Percentiles rank a stretch among this genome's conserved stretches.
phyloP scores from a whole-genome alignment of 495 filamentous ascomycete genomes.

The Penicillium bialowiezense region DNA sequence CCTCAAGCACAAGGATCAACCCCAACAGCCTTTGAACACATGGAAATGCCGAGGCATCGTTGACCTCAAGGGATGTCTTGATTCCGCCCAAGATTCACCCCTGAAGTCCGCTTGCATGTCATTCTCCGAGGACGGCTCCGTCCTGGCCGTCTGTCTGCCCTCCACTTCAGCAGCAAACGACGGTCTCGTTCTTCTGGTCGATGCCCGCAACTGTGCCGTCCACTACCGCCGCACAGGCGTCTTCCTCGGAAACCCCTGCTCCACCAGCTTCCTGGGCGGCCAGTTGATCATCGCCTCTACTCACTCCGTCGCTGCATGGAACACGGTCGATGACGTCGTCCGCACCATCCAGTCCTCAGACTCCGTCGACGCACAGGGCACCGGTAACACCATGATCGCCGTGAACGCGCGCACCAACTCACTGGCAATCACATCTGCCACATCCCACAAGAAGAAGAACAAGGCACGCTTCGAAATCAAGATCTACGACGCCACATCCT shows the following conservation, averaged over 20 bases:
- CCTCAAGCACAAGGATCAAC: slow-evolving; percentile 50
- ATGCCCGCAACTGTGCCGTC: slow-evolving; percentile 32
- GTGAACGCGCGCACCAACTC: slow-evolving; percentile 36
- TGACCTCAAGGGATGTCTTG: slow-evolving; percentile 42
- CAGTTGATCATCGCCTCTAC: slow-evolving; percentile 37
- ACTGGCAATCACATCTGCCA: slow-evolving; percentile 30
- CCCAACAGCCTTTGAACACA: slow-evolving; percentile 53
- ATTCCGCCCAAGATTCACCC: slow-evolving; percentile 33
- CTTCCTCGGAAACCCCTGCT: slow-evolving; percentile 28
- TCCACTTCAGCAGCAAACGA: slow-evolving; percentile 20
- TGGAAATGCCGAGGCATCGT: slow-evolving; percentile 71
- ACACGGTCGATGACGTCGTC: slow-evolving; percentile 42
- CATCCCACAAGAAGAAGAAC: slow-evolving; percentile 21
- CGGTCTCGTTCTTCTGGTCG: slow-evolving; percentile 34
- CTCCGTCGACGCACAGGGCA: slow-evolving; percentile 3
- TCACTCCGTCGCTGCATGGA: slow-evolving; percentile 38
- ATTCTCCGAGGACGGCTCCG: slow-evolving; percentile 85
- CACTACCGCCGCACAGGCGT: slow-evolving; percentile 32
- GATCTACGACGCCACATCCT: slow-evolving; percentile 38
- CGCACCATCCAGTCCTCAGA: slow-evolving; percentile 22
- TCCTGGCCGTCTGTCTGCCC: slow-evolving; percentile 61
- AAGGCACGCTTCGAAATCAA: slow-evolving; percentile 23
- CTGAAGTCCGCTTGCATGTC: slow-evolving; percentile 44
- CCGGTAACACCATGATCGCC: slow-evolving; percentile 25
- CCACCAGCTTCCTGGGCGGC: slow-evolving; percentile 32